Conservation (phyloP, 805 yeast species). For the Spathaspora sp. region DNA sequence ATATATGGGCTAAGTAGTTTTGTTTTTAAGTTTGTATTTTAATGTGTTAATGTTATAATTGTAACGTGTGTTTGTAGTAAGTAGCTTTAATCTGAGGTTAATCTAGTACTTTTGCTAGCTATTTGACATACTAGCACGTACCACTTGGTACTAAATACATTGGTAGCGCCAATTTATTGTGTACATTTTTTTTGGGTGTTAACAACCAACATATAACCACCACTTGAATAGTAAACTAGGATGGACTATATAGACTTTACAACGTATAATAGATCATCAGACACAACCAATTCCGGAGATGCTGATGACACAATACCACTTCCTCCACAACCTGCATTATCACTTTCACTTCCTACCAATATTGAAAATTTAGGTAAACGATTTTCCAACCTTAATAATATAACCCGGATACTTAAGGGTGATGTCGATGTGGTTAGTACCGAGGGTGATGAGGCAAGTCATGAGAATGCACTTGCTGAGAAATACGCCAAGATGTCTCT, state of each 20-base stretch:
- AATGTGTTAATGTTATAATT: background rate
- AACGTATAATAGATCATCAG: slow-evolving; percentile 17
- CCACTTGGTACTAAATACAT: background rate
- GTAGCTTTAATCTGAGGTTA: no score
- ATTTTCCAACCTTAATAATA: slow-evolving; percentile 22
- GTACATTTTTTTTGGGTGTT: background rate
- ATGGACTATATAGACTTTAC: slow-evolving; percentile 44
- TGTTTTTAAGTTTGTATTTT: background rate
- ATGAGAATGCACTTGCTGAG: slow-evolving; percentile 28
- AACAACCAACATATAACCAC: background rate
- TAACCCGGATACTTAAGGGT: slow-evolving; percentile 2
- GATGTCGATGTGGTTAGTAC: slow-evolving; percentile 3
- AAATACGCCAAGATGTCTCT: slow-evolving; percentile 49
- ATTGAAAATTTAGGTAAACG: slow-evolving; percentile 31
- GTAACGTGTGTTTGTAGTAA: background rate
- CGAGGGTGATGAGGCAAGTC: slow-evolving; percentile 5
- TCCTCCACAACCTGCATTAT: slow-evolving; percentile 43
- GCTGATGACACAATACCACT: slow-evolving; percentile 7
- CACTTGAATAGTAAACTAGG: background rate
- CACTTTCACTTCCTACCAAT: slow-evolving; percentile 32
- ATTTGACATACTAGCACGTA: background rate
- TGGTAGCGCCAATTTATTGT: background rate
- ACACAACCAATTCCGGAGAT: slow-evolving; percentile 3
- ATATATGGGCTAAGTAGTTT: background rate
- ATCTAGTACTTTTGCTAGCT: background rate